phyloP scores from a whole-genome alignment of 805 yeast genomes.

The Wickerhamomyces sydowiorum region DNA sequence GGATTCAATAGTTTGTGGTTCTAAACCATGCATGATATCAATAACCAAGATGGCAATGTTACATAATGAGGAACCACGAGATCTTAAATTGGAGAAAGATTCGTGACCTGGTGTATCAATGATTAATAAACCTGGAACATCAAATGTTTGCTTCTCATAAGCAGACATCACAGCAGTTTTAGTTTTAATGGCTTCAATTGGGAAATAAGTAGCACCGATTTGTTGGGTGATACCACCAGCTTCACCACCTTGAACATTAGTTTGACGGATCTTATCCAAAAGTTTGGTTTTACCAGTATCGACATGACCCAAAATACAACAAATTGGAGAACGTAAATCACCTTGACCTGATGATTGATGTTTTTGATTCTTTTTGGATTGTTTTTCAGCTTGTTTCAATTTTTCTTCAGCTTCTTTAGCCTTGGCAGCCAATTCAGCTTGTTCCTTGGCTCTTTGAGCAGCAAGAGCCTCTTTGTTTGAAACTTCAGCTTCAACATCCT shows the following conservation, averaged over 20 bases:
- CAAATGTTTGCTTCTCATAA: conserved; percentile 78
- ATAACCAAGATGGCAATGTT: conserved; percentile 97
- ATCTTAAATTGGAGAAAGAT: conserved; percentile 93
- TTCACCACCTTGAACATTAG: conserved; percentile 99
- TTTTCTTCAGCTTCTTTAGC: conserved; percentile 17
- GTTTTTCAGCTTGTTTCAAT: conserved; percentile 17
- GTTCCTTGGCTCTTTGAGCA: conserved; percentile 26
- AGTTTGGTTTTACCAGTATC: conserved; percentile 99
- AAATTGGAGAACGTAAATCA: conserved; percentile 94
- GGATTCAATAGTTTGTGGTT: conserved; percentile 95
- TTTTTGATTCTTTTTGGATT: conserved; percentile 25
- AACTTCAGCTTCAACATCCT: conserved; percentile 22
- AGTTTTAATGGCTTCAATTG: conserved; percentile 85
- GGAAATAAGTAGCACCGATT: conserved; percentile 99
- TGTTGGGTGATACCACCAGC: conserved; percentile 99
- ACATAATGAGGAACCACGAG: conserved; percentile 98
- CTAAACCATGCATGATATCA: conserved; percentile 98
- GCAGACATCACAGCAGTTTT: conserved; percentile 90
- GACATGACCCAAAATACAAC: conserved; percentile 98
- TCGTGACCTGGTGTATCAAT: conserved; percentile 99
- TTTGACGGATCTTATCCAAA: conserved; percentile 95
- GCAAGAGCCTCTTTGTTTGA: conserved; percentile 5
- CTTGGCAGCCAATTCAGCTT: conserved; percentile 21
- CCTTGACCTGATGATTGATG: conserved; percentile 17
- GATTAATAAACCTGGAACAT: conserved; percentile 94